Conservation (phyloP, 805 yeast species). For the Candida broadrunensis region DNA sequence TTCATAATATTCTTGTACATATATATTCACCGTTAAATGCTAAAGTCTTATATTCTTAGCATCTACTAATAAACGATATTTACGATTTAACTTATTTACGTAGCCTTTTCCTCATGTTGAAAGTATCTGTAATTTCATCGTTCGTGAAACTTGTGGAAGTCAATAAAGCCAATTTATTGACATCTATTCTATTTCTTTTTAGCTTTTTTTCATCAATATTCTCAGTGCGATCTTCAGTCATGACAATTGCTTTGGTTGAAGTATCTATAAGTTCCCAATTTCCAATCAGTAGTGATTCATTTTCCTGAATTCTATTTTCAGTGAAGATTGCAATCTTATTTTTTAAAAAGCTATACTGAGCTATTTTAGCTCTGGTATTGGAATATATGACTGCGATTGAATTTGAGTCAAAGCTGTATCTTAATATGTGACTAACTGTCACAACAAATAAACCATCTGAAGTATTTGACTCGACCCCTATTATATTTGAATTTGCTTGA, state of each 20-base stretch:
- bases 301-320: background rate
- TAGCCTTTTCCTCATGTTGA: conserved; percentile 10
- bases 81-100: conserved; percentile 1
- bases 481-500: background rate
- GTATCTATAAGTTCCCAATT: conserved; percentile 2
- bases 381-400: background rate
- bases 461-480: background rate
- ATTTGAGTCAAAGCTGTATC: background rate
- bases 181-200: background rate
- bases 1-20: conserved; percentile 4
- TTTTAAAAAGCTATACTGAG: background rate
- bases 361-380: background rate
- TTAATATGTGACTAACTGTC: background rate
- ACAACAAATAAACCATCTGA: background rate
- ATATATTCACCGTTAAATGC: no score
- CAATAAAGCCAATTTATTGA: background rate
- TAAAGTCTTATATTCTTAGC: background rate
- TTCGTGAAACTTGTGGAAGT: conserved; percentile 1
- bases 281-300: background rate
- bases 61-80: conserved; percentile 2
- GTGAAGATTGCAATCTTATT: conserved; percentile 1
- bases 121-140: conserved; percentile 29
- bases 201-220: background rate
- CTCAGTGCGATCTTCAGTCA: background rate
- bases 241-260: no score